phyloP scores from a whole-genome alignment of 108 stramenopile genomes.

The Pelagomonas calceolata region DNA sequence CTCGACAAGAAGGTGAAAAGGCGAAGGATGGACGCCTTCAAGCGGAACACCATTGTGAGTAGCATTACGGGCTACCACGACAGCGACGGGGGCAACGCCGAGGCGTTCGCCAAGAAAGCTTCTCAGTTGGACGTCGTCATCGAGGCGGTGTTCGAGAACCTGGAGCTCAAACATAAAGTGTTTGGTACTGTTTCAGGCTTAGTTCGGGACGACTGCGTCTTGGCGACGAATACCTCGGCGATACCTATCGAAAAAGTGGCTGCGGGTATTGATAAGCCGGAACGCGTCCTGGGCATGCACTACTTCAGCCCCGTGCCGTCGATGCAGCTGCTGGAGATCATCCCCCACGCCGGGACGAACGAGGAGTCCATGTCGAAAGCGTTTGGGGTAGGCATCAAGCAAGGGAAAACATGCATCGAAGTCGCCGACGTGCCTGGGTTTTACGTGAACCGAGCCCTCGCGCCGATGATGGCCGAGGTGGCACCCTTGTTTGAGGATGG shows the following conservation, averaged over 20 bases:
- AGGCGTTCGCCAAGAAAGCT: slow-evolving; percentile 36
- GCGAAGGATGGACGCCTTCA: slow-evolving; percentile 21
- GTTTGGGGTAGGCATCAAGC: slow-evolving; percentile 88
- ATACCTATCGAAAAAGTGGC: slow-evolving; percentile 84
- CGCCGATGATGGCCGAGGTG: slow-evolving; percentile 85
- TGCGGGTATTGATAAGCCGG: background rate
- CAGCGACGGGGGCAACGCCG: slow-evolving; percentile 14
- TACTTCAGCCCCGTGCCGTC: slow-evolving; percentile 87
- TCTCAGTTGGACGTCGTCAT: slow-evolving; percentile 57
- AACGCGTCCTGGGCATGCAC: slow-evolving; percentile 62
- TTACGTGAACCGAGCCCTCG: slow-evolving; percentile 97
- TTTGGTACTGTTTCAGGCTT: slow-evolving; percentile 65
- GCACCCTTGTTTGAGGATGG: slow-evolving; percentile 72
- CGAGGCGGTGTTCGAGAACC: slow-evolving; percentile 89
- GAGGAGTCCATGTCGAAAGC: slow-evolving; percentile 71
- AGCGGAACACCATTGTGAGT: too few relatives aligned
- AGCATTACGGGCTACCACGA: too few relatives aligned
- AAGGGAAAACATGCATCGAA: slow-evolving; percentile 95
- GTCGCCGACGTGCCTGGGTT: slow-evolving; percentile 99
- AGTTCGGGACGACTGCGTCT: slow-evolving; percentile 32
- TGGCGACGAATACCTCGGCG: slow-evolving; percentile 75
- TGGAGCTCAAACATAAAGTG: slow-evolving; percentile 67
- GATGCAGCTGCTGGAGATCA: slow-evolving; percentile 90
- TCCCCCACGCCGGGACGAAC: slow-evolving; percentile 77
- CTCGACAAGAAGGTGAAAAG: slow-evolving; percentile 49